These are phyloP conservation scores for Anisodus acutangulus DNA, from an alignment of 257 asterid species.

Conservation along the genomic window DNA sequence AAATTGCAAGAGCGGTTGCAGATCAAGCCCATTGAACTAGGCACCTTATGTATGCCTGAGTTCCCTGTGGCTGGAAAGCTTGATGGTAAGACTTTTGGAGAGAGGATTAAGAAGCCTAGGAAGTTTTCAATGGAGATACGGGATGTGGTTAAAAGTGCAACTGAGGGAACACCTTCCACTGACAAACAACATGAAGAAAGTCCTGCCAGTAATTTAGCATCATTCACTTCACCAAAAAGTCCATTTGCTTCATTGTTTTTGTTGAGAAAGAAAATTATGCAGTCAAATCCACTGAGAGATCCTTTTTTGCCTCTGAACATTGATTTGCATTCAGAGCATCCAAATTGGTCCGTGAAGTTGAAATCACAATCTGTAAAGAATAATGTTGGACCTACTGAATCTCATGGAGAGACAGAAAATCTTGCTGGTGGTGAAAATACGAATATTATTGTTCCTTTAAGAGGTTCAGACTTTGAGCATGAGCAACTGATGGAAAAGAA, in stretches of 20 bases:
- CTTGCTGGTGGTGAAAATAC: slow-evolving; percentile 2
- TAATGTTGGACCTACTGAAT: slow-evolving; percentile 43
- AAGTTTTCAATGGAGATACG: slow-evolving; percentile 49
- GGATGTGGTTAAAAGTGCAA: slow-evolving; percentile 49
- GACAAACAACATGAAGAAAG: slow-evolving; percentile 38
- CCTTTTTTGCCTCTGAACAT: slow-evolving; percentile 62
- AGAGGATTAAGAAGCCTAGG: slow-evolving; percentile 45
- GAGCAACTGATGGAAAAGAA: slow-evolving; percentile 17
- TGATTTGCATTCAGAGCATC: slow-evolving; percentile 46
- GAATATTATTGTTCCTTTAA: background rate
- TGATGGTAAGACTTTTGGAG: slow-evolving; percentile 46
- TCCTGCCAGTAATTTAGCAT: slow-evolving; percentile 42
- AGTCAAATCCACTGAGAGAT: slow-evolving; percentile 58
- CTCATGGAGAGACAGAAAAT: slow-evolving; percentile 26
- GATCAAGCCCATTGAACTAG: slow-evolving; percentile 65
- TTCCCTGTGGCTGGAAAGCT: slow-evolving; percentile 50
- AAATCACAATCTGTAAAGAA: slow-evolving; percentile 37
- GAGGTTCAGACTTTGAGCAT: slow-evolving; percentile 23
- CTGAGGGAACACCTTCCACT: slow-evolving; percentile 39
- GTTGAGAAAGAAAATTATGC: slow-evolving; percentile 52
- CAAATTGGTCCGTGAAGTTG: slow-evolving; percentile 44
- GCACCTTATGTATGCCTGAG: slow-evolving; percentile 49
- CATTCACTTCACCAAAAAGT: slow-evolving; percentile 75
- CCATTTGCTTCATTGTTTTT: slow-evolving; percentile 60
- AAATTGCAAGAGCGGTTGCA: slow-evolving; percentile 70